Base-by-base conservation (phyloP, 129 eudicot genomes). In the Helianthus annuus region DNA sequence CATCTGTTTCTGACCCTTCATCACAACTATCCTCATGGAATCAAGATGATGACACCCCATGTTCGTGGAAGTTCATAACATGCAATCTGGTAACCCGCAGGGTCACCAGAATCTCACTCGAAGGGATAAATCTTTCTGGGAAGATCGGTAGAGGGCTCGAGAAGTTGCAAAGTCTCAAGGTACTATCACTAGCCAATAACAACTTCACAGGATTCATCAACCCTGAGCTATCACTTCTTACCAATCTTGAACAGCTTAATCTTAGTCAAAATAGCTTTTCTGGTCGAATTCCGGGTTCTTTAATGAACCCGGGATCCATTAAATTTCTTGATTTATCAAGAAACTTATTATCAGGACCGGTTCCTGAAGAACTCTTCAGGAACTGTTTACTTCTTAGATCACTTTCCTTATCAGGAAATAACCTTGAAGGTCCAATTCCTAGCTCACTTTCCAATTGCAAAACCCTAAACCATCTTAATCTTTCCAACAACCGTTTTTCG, bases 351-450 rank as follows among this genome's bases (percentile, higher is more conserved):
- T 86, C 99, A 4, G 99, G 97, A 29, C 84, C 96, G 13, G 45
- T 90, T 4, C 72, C 86, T 1, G 91, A 90, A 68, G 70, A 64
- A 61, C n/a, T 84, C 15, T 94, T 94, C 34, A 59, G 38, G 10
- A 83, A 78, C 53, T 90, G 82, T 71, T 57, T n/a, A 0, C 69
- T 89, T 1, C 91, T 89, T 48, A 81, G 94, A 57, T 79, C 51
- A 36, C 89, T 90, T 66, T 90, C 97, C 3, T 75, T 90, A 58
- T 74, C 96, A 4, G 75, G 85, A 53, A 94, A 94, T 63, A 71
- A 63, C n/a, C 78, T 90, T 13, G 91, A 94, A 62, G 99, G 99
- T 16, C 80, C 91, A 0, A 44, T 94, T 71, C 97, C 99, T n/a
- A 73, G 62, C 58, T 72, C 93, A 32, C 85, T 95, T 19, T 32